Evolutionary conservation across 331 rosid species (phyloP), one percentile per base, ranked within the genome.

Genomic region (Telfairia occidentalis): DNA sequence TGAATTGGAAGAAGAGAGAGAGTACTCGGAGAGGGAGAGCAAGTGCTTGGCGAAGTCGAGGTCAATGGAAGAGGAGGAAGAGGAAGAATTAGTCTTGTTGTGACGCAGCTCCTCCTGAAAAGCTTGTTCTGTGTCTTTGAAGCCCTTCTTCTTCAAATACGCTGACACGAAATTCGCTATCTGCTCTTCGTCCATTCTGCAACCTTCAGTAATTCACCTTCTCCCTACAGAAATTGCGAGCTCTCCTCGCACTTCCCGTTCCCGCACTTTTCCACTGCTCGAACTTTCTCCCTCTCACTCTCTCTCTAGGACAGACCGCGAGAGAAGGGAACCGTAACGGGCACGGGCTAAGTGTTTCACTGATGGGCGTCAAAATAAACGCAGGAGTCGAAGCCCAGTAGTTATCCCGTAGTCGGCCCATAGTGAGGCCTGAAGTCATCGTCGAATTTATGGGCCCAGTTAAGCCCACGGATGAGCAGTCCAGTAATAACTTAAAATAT

Each of bases 101-200:
- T 75, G 84, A 42, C 83, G 85, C 28, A 87, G 84, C 26, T 90
- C 96, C 61, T 92, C 93, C 30, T 82, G 96, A 8, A 92, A 86
- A 79, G 89, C 84, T 74, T 86, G 84, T 83, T 90, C 96, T 1
- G 96, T 73, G 30, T 90, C 89, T 54, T 86, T 86, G 64, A 92
- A 87, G 32, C 96, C 96, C 76, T 83, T 90, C 84, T 83, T 89
- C 92, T 85, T 90, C 83, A 87, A 53, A 75, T 80, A 89, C 19
- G 84, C 90, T 0, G 83, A 37, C 0, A 92, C 97, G 32, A 79
- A 89, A 30, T 88, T 89, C 70, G 81, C 77, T 23, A 89, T 73
- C 63, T 82, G 87, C 10, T 92, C 96, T 16, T 90, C 97, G 75
- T 92, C 96, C 97, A 90, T 89, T 49, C 38, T 43, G 15, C 11